phyloP scores from a whole-genome alignment of 1,284 basidiomycete genomes.

The Ceratobasidium sp. region DNA sequence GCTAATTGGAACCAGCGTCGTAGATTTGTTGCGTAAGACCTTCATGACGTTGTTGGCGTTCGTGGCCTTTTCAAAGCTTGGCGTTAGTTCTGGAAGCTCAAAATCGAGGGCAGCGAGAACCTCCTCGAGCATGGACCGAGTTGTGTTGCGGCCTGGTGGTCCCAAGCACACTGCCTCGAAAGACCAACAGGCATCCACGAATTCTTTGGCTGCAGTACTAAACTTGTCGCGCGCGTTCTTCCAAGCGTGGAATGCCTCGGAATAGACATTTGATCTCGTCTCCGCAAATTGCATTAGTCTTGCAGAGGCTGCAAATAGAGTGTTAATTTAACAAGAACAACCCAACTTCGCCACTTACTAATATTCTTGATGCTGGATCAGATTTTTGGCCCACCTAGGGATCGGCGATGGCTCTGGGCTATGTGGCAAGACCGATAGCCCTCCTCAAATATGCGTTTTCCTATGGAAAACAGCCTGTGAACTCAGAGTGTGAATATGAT shows the following conservation, averaged over 20 bases:
- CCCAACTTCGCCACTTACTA: too few species aligned
- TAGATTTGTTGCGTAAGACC: constrained; percentile 10
- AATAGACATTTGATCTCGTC: neutral
- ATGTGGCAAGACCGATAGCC: too few species aligned
- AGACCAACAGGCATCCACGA: neutral
- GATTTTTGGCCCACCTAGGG: too few species aligned
- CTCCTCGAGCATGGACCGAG: neutral
- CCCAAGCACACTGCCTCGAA: neutral
- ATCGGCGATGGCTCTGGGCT: too few species aligned
- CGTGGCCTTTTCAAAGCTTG: neutral
- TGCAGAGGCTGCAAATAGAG: too few species aligned
- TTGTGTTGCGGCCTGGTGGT: neutral
- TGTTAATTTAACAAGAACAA: too few species aligned
- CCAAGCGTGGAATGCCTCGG: neutral
- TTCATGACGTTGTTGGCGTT: neutral
- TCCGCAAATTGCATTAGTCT: too few species aligned
- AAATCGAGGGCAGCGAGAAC: neutral
- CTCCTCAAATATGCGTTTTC: too few species aligned
- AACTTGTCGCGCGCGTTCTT: neutral
- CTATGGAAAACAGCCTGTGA: too few species aligned
- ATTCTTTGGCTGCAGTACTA: neutral
- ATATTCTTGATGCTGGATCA: too few species aligned
- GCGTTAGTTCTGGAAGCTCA: neutral
- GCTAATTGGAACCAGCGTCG: neutral
- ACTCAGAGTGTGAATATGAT: too few species aligned